Conservation (phyloP, 2,329 filamentous ascomycete species). For the Phialophora macrospora region DNA sequence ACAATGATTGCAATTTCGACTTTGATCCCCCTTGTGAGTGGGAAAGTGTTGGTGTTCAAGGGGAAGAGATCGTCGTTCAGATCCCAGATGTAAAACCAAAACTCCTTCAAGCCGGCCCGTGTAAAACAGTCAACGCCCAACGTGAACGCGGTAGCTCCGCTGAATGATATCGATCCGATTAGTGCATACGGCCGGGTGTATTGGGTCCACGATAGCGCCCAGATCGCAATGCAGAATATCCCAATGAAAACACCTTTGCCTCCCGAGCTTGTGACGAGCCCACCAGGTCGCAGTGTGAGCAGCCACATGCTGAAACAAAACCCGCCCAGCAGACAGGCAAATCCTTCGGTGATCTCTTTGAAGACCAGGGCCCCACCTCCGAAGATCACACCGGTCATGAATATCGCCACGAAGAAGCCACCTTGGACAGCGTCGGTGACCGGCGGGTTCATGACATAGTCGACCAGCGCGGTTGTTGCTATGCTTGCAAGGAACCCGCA, state of each 20-base stretch:
- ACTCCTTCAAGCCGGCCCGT: conserved; percentile 88
- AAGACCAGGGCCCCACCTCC: conserved; percentile 78
- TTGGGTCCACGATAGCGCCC: conserved; percentile 76
- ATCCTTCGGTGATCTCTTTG: conserved; percentile 77
- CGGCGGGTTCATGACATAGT: conserved; percentile 85
- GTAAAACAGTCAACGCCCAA: conserved; percentile 91
- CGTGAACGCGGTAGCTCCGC: conserved; percentile 76
- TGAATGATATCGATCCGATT: conserved; percentile 77
- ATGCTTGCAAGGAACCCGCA: conserved; percentile 74
- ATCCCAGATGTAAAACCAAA: conserved; percentile 90
- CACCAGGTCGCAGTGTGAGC: conserved; percentile 74
- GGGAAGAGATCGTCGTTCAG: conserved; percentile 83
- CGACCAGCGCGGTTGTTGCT: conserved; percentile 76
- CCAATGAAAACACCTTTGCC: conserved; percentile 77
- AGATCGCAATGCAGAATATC: conserved; percentile 69
- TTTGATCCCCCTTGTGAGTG: conserved; percentile 80
- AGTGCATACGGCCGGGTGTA: conserved; percentile 78
- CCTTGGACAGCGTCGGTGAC: conserved; percentile 78
- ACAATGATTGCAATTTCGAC: conserved; percentile 82
- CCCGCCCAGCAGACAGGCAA: conserved; percentile 86
- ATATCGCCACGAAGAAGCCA: conserved; percentile 79
- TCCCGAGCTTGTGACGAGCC: conserved; percentile 66
- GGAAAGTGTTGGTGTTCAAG: conserved; percentile 75
- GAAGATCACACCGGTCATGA: conserved; percentile 73
- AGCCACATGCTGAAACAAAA: conserved; percentile 93